Evolutionary conservation across 2,329 filamentous ascomycete species (phyloP).

Genomic region (Calonectria ilicicola): DNA sequence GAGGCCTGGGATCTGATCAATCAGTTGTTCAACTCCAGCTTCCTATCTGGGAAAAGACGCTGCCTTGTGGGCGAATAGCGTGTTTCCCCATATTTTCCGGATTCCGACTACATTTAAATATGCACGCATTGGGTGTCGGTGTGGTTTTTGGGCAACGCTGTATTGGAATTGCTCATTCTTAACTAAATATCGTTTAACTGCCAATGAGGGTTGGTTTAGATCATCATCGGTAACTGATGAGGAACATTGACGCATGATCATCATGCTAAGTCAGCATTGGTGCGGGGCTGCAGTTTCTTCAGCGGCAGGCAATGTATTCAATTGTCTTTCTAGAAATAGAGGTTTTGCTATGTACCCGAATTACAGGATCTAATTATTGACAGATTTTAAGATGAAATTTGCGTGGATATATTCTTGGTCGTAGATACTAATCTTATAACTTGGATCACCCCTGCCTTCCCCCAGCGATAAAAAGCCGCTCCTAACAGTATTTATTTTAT

Average conservation of each 20-base stretch:
- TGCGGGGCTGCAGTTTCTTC: too few species aligned
- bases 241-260: neutral
- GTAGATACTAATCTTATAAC: too few species aligned
- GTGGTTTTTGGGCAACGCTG: neutral
- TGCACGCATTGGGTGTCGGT: neutral
- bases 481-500: too few species aligned
- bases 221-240: neutral
- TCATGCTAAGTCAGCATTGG: neutral
- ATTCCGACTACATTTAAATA: neutral
- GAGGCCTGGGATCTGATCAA: neutral
- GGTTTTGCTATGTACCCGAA: too few species aligned
- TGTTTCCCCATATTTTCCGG: constrained; percentile 2
- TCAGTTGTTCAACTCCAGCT: neutral
- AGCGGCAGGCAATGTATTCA: too few species aligned
- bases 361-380: too few species aligned
- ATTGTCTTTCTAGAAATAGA: too few species aligned
- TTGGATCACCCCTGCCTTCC: too few species aligned
- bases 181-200: neutral
- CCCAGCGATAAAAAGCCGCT: too few species aligned
- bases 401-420: too few species aligned
- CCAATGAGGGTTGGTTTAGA: neutral
- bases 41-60: neutral
- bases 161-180: too few species aligned
- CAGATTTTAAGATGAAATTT: too few species aligned
- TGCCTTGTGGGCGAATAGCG: neutral